phyloP scores from a whole-genome alignment of 106 monocot genomes.

The Dendrobium nobile region DNA sequence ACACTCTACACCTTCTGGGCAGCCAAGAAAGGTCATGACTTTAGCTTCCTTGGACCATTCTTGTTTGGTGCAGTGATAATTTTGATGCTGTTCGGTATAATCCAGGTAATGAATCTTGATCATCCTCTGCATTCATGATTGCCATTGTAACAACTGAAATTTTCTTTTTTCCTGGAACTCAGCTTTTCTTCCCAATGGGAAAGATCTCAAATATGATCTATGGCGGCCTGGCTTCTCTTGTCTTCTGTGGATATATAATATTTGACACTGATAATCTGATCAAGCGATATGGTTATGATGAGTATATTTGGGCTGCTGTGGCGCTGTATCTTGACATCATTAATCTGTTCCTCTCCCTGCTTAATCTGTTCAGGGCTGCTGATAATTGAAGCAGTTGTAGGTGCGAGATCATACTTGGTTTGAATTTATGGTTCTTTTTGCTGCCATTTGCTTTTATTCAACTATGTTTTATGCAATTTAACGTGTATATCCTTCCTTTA shows the following conservation, averaged over 20 bases:
- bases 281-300: slow-evolving; percentile 45
- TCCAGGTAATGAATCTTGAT: slow-evolving; percentile 21
- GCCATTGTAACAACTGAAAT: neutral
- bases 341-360: slow-evolving; percentile 28
- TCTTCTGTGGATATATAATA: slow-evolving; percentile 33
- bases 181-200: slow-evolving; percentile 27
- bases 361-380: slow-evolving; percentile 11
- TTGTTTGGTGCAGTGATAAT: slow-evolving; percentile 25
- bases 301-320: slow-evolving; percentile 32
- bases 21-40: slow-evolving; percentile 37
- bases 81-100: slow-evolving; percentile 25
- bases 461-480: neutral
- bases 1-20: slow-evolving; percentile 41
- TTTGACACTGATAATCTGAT: slow-evolving; percentile 42
- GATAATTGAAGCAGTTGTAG: slow-evolving; percentile 4
- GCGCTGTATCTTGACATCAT: slow-evolving; percentile 25
- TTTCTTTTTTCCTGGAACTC: neutral
- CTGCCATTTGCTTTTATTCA: neutral
- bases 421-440: neutral
- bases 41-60: slow-evolving; percentile 42
- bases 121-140: neutral
- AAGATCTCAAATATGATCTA: slow-evolving; percentile 21
- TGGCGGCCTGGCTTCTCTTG: slow-evolving; percentile 5
- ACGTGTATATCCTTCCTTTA: neutral
- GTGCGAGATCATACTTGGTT: neutral